Conservation (phyloP, 1,284 basidiomycete genomes). For the Ceratobasidium sp. region DNA sequence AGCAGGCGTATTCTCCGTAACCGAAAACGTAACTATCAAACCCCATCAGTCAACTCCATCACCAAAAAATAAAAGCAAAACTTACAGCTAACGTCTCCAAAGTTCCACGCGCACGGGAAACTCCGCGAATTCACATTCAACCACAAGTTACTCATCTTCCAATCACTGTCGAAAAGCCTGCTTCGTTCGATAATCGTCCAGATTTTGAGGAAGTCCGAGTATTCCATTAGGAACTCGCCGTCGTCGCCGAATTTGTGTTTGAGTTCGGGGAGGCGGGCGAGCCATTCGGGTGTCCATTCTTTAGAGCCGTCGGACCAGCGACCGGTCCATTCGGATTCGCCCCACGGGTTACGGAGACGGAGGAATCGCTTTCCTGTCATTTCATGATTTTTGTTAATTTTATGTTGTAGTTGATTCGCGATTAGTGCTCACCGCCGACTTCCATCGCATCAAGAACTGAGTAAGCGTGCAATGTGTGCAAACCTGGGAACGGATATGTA, state of each 20-base stretch:
- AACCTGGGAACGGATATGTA: slow-evolving; percentile 1
- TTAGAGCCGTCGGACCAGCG: slow-evolving; percentile 50
- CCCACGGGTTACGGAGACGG: slow-evolving; percentile 64
- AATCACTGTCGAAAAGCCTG: slow-evolving; percentile 33
- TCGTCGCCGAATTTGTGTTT: slow-evolving; percentile 50
- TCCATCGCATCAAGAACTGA: slow-evolving; percentile 36
- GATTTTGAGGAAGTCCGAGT: slow-evolving; percentile 46
- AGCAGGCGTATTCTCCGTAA: slow-evolving; percentile 13
- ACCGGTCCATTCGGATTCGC: slow-evolving; percentile 57
- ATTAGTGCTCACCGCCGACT: slow-evolving; percentile 10
- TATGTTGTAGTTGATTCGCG: background rate
- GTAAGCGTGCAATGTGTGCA: slow-evolving; percentile 47
- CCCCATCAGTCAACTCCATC: background rate
- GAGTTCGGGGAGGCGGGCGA: slow-evolving; percentile 43
- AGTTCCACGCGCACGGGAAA: slow-evolving; percentile 64
- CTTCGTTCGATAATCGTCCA: slow-evolving; percentile 40
- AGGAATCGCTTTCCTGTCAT: slow-evolving; percentile 45
- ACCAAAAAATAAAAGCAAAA: slow-evolving; percentile 4
- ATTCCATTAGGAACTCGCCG: slow-evolving; percentile 50
- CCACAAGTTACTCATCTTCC: slow-evolving; percentile 43
- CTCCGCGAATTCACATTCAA: slow-evolving; percentile 50
- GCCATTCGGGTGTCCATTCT: slow-evolving; percentile 50
- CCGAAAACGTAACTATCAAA: slow-evolving; percentile 26
- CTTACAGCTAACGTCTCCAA: slow-evolving; percentile 59
- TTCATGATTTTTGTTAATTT: too few relatives aligned